Percentiles rank a stretch among this genome's conserved stretches.
These are phyloP conservation scores for Rhizophora apiculata DNA, from an alignment of 345 rosid genomes.

Conservation along the genomic window DNA sequence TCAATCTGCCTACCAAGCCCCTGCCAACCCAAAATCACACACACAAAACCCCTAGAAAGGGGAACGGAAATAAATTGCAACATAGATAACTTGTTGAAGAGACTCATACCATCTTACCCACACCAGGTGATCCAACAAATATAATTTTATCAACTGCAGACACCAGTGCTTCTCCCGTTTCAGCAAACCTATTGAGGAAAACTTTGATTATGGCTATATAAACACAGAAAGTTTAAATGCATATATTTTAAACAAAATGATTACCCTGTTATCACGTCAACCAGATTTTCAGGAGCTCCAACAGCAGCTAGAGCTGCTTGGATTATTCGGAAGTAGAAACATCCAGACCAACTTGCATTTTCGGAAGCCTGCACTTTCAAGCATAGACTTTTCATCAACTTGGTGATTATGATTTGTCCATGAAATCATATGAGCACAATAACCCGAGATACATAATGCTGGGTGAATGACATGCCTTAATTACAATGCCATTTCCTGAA, in stretches of 20 bases:
- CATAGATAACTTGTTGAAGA: neutral
- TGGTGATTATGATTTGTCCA: neutral
- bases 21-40: too few species aligned
- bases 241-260: conserved; percentile 19
- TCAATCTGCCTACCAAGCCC: too few species aligned
- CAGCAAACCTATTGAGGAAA: conserved; percentile 61
- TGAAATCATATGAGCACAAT: neutral
- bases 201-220: conserved; percentile 16
- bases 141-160: conserved; percentile 89
- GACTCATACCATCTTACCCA: conserved; percentile 78
- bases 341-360: conserved; percentile 95
- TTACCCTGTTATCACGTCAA: conserved; percentile 92
- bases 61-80: neutral
- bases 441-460: conserved; percentile 1
- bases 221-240: conserved; percentile 1
- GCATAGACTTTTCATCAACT: conserved; percentile 22
- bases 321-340: conserved; percentile 86
- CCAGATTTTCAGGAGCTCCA: conserved; percentile 95
- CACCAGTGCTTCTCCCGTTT: conserved; percentile 94
- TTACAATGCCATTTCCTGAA: conserved; percentile 90
- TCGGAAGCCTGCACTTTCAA: conserved; percentile 67
- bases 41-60: too few species aligned
- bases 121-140: conserved; percentile 96
- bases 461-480: conserved; percentile 53
- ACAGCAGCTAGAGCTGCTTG: conserved; percentile 97